Evolutionary conservation across 495 filamentous ascomycete species (phyloP).

Genomic region (Neurospora sp.): DNA sequence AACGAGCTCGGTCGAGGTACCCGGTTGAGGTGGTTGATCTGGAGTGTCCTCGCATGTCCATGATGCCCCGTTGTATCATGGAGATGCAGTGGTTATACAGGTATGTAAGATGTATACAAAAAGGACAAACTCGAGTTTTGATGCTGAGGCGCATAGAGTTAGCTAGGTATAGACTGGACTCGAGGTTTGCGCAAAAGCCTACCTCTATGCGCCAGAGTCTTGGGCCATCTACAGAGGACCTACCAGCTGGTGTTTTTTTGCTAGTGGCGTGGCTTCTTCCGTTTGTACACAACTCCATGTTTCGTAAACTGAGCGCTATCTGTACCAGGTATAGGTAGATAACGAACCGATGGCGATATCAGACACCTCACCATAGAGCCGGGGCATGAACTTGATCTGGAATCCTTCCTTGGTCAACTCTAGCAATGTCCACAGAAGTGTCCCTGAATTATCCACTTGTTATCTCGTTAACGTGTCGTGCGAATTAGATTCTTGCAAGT

Average conservation of each 20-base stretch:
- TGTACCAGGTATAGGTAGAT: background rate
- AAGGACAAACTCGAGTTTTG: background rate
- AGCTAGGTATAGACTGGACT: background rate
- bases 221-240: background rate
- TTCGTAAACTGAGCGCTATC: background rate
- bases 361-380: background rate
- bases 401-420: background rate
- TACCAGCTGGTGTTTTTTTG: background rate
- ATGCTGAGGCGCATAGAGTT: background rate
- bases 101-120: background rate
- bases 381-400: background rate
- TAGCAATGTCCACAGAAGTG: background rate
- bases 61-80: background rate
- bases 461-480: background rate
- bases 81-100: background rate
- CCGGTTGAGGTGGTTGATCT: background rate
- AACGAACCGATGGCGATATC: background rate
- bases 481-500: background rate
- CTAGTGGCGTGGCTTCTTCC: background rate
- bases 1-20: background rate
- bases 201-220: background rate
- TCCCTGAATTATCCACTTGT: background rate
- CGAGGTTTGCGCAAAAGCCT: background rate
- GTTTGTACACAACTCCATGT: background rate
- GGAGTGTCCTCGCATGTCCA: background rate